Base-by-base conservation (phyloP, 805 yeast species). In the Crinitomyces ghanaensis region DNA sequence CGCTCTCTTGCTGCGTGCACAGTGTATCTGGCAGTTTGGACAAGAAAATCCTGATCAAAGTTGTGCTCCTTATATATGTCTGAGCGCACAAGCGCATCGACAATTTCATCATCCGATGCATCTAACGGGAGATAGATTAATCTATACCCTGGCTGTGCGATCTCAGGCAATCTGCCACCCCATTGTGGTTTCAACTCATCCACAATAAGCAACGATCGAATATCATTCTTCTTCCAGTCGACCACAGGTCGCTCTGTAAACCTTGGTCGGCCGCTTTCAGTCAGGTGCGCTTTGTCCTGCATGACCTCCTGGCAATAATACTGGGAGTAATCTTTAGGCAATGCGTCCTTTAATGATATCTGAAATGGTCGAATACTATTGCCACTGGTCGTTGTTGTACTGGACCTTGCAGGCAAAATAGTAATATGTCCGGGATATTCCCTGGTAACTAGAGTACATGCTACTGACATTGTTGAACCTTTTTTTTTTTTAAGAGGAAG, bases 181-280 rank as follows among this genome's bases (percentile, higher is more conserved):
- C 84, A 77, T 45, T 69, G 74, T 4, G 72, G 72, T 32, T 55
- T 57, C 24, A 69, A 43, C 17, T 50, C 55, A 20, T 63, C 68
- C 15, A 74, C 61, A 18, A 79, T 73, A 23, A 79, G 56, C 19
- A 77, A 52, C 2, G 84, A 74, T 28, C 88, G 58, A 13, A 75
- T 57, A 50, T 77, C 86, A 51, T 79, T 79, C 32, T 75, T 48
- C 30, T 69, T 74, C 88, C 88, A 79, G 51, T 77, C 79, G 17
- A 73, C 57, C 26, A 79, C 58, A 11, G 69, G 72, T 34, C 84
- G 59, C 40, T 67, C 69, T 0, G 83, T 74, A 53, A 74, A 77
- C 17, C 56, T 51, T 8, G 82, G 83, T 28, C 84, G 59, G 8
- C 45, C 50, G 5, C 35, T 24, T 2, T 33, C 35, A n/a, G 72